Evolutionary conservation across 2,329 filamentous ascomycete species (phyloP), one percentile per base, ranked within the genome.

Genomic region (Remersonia thermophila): DNA sequence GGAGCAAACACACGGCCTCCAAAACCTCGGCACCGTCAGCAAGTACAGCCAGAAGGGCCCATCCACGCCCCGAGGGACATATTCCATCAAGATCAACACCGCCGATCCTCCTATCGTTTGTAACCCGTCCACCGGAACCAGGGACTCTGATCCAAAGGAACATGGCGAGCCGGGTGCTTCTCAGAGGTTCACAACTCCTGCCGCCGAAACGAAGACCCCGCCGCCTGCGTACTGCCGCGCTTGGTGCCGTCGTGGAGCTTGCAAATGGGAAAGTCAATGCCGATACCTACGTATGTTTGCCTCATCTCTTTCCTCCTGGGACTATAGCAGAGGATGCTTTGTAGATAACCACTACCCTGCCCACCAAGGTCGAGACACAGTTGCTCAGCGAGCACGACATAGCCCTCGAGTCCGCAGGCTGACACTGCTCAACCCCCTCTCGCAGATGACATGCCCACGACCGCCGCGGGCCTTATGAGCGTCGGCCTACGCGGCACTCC

Each of bases 221-320:
- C 14, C 10, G 10, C 20, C 35, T 10, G 36, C 30, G 12, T 51
- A 53, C 48, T 69, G 68, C 50, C 58, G 60, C 10, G 55, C 65
- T 49, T 73, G 66, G 66, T 69, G 66, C 49, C 56, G 57, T 35
- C 53, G 60, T 28, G 67, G 67, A 6, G 57, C 51, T 10, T 73
- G 69, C 51, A 60, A 55, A 45, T 69, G 57, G 53, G 63, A 59
- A 3, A 33, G 39, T 6, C 43, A 50, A 7, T 73, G 69, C 50
- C 55, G 56, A 3, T 65, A 59, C 49, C 44, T 47, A 32, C 69
- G 20, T 23, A 23, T 23, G 20, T 23, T 23, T 5, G 5, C 20
- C 9, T 6, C 9, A 5, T 9, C 20, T 23, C 20, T 23, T 23
- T 23, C 20, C 9, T 23, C 20, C 20, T 23, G n/a, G n/a, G n/a